Percentiles rank a stretch among this genome's conserved stretches.
Conservation (phyloP, 495 filamentous ascomycete genomes). For the Aspergillus hancockii region DNA sequence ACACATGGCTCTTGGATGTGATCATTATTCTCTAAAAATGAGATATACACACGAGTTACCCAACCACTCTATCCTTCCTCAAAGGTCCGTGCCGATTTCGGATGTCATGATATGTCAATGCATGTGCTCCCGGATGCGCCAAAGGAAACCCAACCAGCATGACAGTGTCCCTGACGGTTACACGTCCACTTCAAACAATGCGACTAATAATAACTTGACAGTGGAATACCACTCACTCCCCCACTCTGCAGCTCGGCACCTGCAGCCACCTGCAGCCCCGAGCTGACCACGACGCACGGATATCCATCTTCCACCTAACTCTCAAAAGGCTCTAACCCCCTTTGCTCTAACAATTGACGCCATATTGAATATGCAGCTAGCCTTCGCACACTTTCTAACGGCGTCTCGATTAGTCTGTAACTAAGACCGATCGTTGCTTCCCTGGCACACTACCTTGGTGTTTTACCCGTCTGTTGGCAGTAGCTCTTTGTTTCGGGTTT, state of each 20-base stretch:
- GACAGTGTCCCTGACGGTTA: neutral
- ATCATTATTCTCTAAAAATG: neutral
- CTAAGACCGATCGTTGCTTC: neutral
- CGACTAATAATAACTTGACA: constrained; percentile 1
- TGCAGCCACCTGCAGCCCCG: constrained; percentile 8
- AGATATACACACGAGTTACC: neutral
- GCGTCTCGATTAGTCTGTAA: neutral
- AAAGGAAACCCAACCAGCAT: neutral
- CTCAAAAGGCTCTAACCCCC: neutral
- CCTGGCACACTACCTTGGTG: neutral
- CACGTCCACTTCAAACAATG: neutral
- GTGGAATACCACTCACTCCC: constrained; percentile 15
- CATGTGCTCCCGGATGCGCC: neutral
- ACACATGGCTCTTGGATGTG: neutral
- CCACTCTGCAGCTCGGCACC: constrained; percentile 1
- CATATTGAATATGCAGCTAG: neutral
- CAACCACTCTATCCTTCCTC: neutral
- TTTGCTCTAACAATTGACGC: neutral
- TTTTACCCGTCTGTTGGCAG: neutral
- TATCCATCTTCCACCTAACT: neutral
- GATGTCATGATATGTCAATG: neutral
- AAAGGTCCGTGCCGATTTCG: neutral
- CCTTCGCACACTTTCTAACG: neutral
- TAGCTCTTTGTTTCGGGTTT: neutral
- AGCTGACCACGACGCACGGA: neutral